Base-by-base conservation (phyloP, 108 stramenopile genomes). In the Skeletonema grethae region DNA sequence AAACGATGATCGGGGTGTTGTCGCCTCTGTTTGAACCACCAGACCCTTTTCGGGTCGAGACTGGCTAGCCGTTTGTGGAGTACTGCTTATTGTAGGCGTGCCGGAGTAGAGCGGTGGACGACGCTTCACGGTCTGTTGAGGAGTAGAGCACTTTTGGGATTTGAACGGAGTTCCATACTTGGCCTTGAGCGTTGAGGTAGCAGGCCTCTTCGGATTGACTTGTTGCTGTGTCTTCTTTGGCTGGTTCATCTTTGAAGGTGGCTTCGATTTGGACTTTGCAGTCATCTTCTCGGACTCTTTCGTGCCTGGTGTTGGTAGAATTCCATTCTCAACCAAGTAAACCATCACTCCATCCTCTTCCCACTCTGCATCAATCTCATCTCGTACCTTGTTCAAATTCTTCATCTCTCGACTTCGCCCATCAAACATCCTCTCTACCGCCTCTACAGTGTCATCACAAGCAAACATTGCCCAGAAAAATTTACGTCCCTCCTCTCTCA, bases 401-500 rank as follows among this genome's bases (percentile, higher is more conserved):
- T 69, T 81, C 71, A 77, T 76, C 53, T 73, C 80, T 28, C 76
- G 64, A 28, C 65, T 61, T 13, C 80, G 8, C 22, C 24, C 57
- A 24, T 38, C 61, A 35, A 81, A 75, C 46, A 82, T 34, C 13
- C 69, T 32, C n/a, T 69, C 63, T 3, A 66, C 81, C 9, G 30
- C 25, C 16, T 0, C 34, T 3, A 34, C 57, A 24, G 73, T 75
- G 18, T 78, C 70, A 6, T 72, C 70, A 55, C 82, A 75, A 22
- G 72, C 55, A 57, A 34, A 11, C 72, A 82, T 60, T 9, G 81
- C 84, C 84, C 84, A 85, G 70, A 74, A 85, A n/a, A 73, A 32
- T 36, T 75, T 81, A 38, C 80, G 41, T 50, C 76, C 84, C 63
- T 85, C 84, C 77, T 85, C 84, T 61, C 84, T 56, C 5, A 85